Percentiles rank a stretch among this genome's conserved stretches.
Evolutionary conservation across 2,329 filamentous ascomycete species (phyloP).

Genomic region (Cladophialophora exuberans): DNA sequence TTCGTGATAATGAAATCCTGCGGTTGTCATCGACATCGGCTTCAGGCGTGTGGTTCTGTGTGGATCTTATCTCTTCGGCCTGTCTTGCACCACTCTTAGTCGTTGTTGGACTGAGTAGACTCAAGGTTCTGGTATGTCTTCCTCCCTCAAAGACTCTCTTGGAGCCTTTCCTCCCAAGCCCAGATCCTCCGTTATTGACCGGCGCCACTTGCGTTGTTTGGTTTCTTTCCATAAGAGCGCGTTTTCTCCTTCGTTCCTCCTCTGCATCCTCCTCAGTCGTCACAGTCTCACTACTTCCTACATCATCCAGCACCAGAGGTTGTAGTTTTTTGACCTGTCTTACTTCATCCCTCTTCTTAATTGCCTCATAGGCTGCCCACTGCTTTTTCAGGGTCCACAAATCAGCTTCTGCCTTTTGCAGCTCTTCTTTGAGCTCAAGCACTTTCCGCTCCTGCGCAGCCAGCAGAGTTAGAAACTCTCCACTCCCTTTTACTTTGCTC

Average conservation of each 20-base stretch:
- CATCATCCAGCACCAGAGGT: slow-evolving; percentile 25
- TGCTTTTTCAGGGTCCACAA: slow-evolving; percentile 77
- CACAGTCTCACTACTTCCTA: background rate
- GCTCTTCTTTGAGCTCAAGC: slow-evolving; percentile 85
- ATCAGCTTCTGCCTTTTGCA: slow-evolving; percentile 79
- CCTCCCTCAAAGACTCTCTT: slow-evolving; percentile 67
- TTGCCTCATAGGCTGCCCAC: slow-evolving; percentile 77
- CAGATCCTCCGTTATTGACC: background rate
- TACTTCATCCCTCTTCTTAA: slow-evolving; percentile 72
- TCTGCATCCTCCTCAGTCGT: slow-evolving; percentile 20
- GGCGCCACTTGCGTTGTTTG: background rate
- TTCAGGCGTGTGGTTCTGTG: background rate
- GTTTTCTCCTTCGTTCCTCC: slow-evolving; percentile 28
- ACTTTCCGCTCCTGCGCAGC: slow-evolving; percentile 90
- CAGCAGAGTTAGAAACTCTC: slow-evolving; percentile 81
- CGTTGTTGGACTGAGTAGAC: slow-evolving; percentile 63
- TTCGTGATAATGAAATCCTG: slow-evolving; percentile 17
- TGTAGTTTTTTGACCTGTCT: slow-evolving; percentile 28
- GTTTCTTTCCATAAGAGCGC: slow-evolving; percentile 26
- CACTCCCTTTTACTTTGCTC: slow-evolving; percentile 54
- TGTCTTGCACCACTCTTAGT: background rate
- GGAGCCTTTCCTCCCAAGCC: slow-evolving; percentile 40
- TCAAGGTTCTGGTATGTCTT: slow-evolving; percentile 69
- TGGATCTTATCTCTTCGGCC: background rate
- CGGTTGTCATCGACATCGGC: background rate